Evolutionary conservation across 164 flowering plant genomes (phyloP).

Genomic region (Warburgia ugandensis): DNA sequence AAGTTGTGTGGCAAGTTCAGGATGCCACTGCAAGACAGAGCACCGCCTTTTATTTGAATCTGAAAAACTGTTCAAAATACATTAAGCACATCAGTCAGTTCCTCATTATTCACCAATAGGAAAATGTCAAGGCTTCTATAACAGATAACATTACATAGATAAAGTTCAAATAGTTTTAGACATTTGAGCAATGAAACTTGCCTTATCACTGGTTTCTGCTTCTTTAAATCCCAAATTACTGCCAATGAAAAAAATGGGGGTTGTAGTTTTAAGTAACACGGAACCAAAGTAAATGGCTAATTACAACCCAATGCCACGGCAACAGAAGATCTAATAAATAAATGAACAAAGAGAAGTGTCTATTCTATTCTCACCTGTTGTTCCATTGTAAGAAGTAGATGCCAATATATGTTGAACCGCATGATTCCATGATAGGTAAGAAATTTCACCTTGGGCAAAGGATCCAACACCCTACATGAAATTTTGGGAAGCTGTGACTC

Average conservation of each 20-base stretch:
- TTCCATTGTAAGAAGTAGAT: slow-evolving; percentile 83
- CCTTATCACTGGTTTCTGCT: slow-evolving; percentile 95
- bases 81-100: no score
- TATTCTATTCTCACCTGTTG: slow-evolving; percentile 56
- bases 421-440: slow-evolving; percentile 90
- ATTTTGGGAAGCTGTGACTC: neutral
- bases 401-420: slow-evolving; percentile 86
- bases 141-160: no score
- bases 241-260: slow-evolving; percentile 6
- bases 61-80: slow-evolving; percentile 72
- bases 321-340: no score
- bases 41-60: slow-evolving; percentile 83
- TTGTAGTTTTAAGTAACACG: no score
- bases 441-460: slow-evolving; percentile 88
- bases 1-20: slow-evolving; percentile 88
- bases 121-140: no score
- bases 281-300: no score
- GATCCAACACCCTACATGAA: slow-evolving; percentile 64
- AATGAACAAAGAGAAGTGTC: neutral
- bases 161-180: neutral
- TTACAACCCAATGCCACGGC: no score
- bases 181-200: slow-evolving; percentile 13
- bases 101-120: no score
- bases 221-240: slow-evolving; percentile 96
- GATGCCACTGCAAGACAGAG: slow-evolving; percentile 98